phyloP scores from a whole-genome alignment of 768 basidiomycete species.

The Tulasnella sp. region DNA sequence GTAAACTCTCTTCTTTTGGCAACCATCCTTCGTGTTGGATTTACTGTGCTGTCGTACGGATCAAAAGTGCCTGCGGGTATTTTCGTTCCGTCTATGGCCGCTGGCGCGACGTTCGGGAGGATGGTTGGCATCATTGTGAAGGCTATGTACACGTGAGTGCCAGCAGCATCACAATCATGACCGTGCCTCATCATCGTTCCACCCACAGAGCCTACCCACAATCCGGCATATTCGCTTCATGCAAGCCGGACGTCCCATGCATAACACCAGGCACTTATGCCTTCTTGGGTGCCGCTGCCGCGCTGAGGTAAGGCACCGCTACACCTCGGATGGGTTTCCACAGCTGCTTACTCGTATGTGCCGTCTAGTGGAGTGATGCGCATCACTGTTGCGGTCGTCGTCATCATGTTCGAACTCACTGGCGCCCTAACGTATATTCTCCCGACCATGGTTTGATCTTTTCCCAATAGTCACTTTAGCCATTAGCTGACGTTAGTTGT shows the following conservation, averaged over 20 bases:
- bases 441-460: constrained; percentile 77
- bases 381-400: constrained; percentile 94
- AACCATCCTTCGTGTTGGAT: constrained; percentile 72
- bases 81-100: constrained; percentile 98
- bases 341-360: background rate
- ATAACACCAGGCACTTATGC: constrained; percentile 99
- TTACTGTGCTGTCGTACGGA: constrained; percentile 90
- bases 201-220: constrained; percentile 61
- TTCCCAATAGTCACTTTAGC: too few species aligned
- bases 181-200: background rate
- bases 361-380: constrained; percentile 88
- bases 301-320: constrained; percentile 56
- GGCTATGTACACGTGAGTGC: constrained; percentile 66
- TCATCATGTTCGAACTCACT: constrained; percentile 98
- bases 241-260: constrained; percentile 85
- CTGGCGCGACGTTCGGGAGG: constrained; percentile 92
- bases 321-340: too few species aligned
- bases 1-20: constrained; percentile 87
- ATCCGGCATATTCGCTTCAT: constrained; percentile 82
- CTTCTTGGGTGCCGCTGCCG: constrained; percentile 92
- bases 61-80: constrained; percentile 96
- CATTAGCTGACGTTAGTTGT: constrained; percentile 13
- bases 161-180: background rate
- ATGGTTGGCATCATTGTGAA: constrained; percentile 97
- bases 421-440: constrained; percentile 95